Percentiles rank a stretch among this genome's conserved stretches.
Conservation (phyloP, 148 eudicot genomes). For the Pouteria glomerata region DNA sequence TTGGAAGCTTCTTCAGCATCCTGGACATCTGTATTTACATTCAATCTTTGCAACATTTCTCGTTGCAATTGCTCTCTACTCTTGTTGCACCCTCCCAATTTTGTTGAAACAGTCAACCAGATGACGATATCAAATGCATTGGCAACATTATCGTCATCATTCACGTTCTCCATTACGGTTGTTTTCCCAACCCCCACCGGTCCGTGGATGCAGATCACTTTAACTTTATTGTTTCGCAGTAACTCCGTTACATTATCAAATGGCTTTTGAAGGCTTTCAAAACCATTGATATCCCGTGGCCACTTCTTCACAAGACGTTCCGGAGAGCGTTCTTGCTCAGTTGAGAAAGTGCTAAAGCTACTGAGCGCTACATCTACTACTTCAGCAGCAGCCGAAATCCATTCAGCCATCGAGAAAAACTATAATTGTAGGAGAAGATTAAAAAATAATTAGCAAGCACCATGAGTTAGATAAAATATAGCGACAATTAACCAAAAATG, state of each 20-base stretch:
- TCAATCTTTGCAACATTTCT: constrained; percentile 3
- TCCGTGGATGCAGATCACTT: constrained; percentile 5
- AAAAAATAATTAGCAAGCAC: too few species aligned
- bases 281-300: background rate
- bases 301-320: too few species aligned
- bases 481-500: too few species aligned
- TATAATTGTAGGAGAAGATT: too few species aligned
- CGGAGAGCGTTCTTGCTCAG: too few species aligned
- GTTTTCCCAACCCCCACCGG: constrained; percentile 17
- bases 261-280: background rate
- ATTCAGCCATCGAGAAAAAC: too few species aligned
- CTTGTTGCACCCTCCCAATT: background rate
- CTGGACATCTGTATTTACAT: background rate
- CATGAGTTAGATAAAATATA: too few species aligned
- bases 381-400: too few species aligned
- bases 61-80: constrained; percentile 1
- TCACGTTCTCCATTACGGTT: constrained; percentile 13
- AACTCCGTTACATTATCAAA: background rate
- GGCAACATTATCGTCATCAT: constrained; percentile 16
- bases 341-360: too few species aligned
- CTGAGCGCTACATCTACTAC: too few species aligned
- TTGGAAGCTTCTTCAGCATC: background rate
- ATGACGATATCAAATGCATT: constrained; percentile 9
- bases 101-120: constrained; percentile 13
- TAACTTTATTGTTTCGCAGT: constrained; percentile 6